These are phyloP conservation scores for Penicillium sp. DNA, from an alignment of 2,329 filamentous ascomycete species.

Conservation along the genomic window DNA sequence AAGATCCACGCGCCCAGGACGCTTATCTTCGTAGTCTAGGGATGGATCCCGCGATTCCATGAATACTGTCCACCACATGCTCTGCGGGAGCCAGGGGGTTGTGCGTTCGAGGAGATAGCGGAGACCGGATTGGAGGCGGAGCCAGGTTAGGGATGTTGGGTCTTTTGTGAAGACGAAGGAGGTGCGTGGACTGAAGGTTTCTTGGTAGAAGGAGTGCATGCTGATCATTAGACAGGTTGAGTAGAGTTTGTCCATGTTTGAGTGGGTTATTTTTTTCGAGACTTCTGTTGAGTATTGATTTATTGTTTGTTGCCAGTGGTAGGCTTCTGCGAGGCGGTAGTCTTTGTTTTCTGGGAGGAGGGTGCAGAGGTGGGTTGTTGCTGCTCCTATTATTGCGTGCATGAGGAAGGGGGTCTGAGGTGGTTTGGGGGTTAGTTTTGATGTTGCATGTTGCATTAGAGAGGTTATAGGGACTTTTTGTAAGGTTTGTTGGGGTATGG, in stretches of 20 bases:
- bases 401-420: constrained; percentile 38
- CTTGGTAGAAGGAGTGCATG: constrained; percentile 35
- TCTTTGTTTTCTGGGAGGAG: constrained; percentile 26
- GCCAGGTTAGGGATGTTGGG: constrained; percentile 37
- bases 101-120: constrained; percentile 32
- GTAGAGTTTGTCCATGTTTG: constrained; percentile 43
- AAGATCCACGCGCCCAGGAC: constrained; percentile 30
- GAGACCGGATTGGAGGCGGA: constrained; percentile 37
- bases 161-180: constrained; percentile 40
- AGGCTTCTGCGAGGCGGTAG: constrained; percentile 33
- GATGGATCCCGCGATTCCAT: constrained; percentile 26
- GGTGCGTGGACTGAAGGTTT: constrained; percentile 31
- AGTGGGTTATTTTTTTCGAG: constrained; percentile 19
- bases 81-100: constrained; percentile 27
- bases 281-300: constrained; percentile 37
- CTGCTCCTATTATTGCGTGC: constrained; percentile 38
- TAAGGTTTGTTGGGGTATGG: neutral
- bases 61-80: constrained; percentile 39
- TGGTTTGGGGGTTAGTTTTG: neutral
- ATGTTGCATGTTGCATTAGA: neutral
- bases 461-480: neutral
- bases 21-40: constrained; percentile 30
- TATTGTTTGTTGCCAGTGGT: constrained; percentile 43
- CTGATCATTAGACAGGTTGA: constrained; percentile 41
- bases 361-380: constrained; percentile 34